phyloP scores from a whole-genome alignment of 768 basidiomycete species.

The Pleurotus ostreatus region DNA sequence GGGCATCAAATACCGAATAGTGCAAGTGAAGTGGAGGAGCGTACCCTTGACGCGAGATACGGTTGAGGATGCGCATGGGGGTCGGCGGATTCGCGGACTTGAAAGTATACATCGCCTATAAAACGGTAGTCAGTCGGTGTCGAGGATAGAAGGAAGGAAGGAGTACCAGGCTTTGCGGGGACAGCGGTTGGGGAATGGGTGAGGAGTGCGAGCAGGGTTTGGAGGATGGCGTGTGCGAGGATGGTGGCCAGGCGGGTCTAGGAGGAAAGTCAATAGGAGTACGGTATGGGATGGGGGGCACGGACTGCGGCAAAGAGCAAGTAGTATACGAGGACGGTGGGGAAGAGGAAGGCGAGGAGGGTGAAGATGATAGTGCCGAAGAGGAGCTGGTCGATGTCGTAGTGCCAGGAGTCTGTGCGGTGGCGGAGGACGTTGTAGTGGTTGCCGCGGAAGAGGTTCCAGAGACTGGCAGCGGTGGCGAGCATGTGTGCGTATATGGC shows the following conservation, averaged over 20 bases:
- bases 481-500: slow-evolving; percentile 60
- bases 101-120: slow-evolving; percentile 30
- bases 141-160: no score
- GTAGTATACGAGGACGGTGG: slow-evolving; percentile 87
- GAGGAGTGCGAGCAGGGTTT: slow-evolving; percentile 70
- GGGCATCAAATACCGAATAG: no score
- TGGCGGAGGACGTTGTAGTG: slow-evolving; percentile 82
- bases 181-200: slow-evolving; percentile 93
- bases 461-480: slow-evolving; percentile 59
- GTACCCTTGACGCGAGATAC: no score
- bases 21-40: no score
- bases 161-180: slow-evolving; percentile 70
- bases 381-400: slow-evolving; percentile 91
- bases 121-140: neutral
- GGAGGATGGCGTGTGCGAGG: slow-evolving; percentile 54
- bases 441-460: slow-evolving; percentile 92
- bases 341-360: slow-evolving; percentile 72
- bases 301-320: slow-evolving; percentile 68
- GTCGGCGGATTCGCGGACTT: slow-evolving; percentile 15
- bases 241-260: slow-evolving; percentile 57
- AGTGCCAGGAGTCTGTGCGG: slow-evolving; percentile 87
- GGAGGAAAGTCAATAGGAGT: neutral
- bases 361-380: slow-evolving; percentile 91
- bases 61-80: no score
- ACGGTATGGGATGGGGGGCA: neutral